These are phyloP conservation scores for Ascochyta koolunga DNA, from an alignment of 2,329 filamentous ascomycete species.

Conservation along the genomic window DNA sequence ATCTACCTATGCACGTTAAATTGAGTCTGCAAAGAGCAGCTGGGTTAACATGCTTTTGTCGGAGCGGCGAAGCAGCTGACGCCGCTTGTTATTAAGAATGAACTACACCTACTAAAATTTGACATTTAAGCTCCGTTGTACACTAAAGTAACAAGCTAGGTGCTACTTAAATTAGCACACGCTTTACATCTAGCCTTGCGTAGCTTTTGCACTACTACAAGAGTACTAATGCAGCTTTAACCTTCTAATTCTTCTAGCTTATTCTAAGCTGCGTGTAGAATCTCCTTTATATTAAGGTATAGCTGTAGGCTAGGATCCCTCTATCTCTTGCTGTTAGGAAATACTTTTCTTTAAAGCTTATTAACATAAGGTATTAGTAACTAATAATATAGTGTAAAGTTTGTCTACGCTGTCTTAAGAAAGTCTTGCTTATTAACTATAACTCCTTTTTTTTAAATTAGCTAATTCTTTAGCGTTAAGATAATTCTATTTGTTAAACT, in stretches of 20 bases:
- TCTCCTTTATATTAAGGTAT: constrained; percentile 13
- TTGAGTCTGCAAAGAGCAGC: too few species aligned
- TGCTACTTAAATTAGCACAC: background rate
- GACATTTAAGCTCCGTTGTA: background rate
- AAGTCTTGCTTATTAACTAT: constrained; percentile 33
- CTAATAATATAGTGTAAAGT: constrained; percentile 48
- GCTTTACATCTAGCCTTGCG: background rate
- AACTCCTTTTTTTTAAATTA: constrained; percentile 4
- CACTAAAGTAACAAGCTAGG: background rate
- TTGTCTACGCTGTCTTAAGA: constrained; percentile 27
- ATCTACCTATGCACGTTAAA: too few species aligned
- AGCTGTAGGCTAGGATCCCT: constrained; percentile 14
- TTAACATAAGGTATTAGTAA: constrained; percentile 49
- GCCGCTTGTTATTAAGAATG: too few species aligned
- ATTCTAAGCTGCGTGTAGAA: constrained; percentile 9
- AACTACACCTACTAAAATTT: background rate
- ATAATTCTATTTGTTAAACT: constrained; percentile 50
- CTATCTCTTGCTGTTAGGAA: constrained; percentile 35
- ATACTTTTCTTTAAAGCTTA: constrained; percentile 45
- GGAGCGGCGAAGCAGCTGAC: background rate
- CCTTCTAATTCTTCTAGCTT: constrained; percentile 2
- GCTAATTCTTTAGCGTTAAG: constrained; percentile 9
- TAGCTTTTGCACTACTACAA: background rate
- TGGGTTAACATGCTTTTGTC: background rate
- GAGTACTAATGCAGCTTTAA: background rate